Base-by-base conservation (phyloP, 345 rosid species). In the Leavenworthia alabamica region DNA sequence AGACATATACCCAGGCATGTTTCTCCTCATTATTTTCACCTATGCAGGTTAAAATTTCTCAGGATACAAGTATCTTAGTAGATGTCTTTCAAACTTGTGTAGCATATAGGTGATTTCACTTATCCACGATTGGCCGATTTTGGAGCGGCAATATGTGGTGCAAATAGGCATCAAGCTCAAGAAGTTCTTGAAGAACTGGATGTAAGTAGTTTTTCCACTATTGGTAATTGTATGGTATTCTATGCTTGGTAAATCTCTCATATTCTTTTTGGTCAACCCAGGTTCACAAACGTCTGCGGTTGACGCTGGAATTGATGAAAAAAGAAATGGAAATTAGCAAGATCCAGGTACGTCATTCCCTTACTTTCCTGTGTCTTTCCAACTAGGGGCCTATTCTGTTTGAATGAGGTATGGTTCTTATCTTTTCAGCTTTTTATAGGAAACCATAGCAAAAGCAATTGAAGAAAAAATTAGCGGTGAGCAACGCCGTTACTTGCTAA, bases 391-490 rank as follows among this genome's bases (percentile, higher is more conserved):
- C 54, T 42, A 23, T 24, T 35, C 35, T 49, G 26, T 70, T 62
- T 70, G 12, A 57, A 40, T 27, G 60, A 14, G 27, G 26, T 33
- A 19, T 23, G 2, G 41, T 59, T 15, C 49, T 39, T 22, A 56
- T 43, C 37, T 58, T 72, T 43, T 50, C 60, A 56, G 28, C 70
- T 66, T 46, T 64, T 14, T 56, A 27, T 70, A 94, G 99, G 97
- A 90, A 80, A 60, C 97, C 7, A 94, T 94, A 56, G 99, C 97
- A 19, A 94, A 88, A 77, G 95, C 99, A 61, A 94, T 94, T 67
- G 99, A 94, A 73, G 99, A 94, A 74, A 94, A 94, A 78, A 84
- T 94, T 52, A 90, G 97, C 46, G 97, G 97, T 26, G 99, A 94
- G 81, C 99, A 93, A 68, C 88, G 99, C 0, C 97, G 99, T 12